Percentiles rank a stretch among this genome's conserved stretches.
Conservation (phyloP, 345 rosid species). For the Gossypium rotundifolium region DNA sequence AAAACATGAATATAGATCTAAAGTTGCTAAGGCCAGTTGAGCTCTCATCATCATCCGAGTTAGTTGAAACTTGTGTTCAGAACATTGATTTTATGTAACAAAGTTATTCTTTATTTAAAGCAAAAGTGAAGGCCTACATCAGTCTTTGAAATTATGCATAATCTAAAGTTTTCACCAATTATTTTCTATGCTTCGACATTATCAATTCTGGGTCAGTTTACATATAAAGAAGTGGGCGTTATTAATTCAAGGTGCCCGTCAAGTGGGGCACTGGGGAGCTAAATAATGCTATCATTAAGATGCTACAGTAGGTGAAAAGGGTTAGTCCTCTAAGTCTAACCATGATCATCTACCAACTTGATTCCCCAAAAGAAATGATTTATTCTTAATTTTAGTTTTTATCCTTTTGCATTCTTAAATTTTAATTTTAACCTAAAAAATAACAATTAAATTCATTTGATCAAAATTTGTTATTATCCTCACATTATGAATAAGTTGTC, state of each 20-base stretch:
- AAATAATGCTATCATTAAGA: background rate
- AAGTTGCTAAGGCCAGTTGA: background rate
- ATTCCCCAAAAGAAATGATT: background rate
- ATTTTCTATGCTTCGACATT: background rate
- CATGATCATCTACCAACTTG: background rate
- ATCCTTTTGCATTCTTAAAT: no score
- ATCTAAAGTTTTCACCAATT: no score
- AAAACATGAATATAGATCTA: background rate
- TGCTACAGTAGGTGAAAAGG: background rate
- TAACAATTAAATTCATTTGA: no score
- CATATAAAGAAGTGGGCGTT: no score
- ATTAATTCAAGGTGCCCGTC: background rate
- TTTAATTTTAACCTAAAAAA: no score
- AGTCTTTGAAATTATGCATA: background rate
- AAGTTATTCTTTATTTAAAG: background rate
- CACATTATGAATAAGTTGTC: no score
- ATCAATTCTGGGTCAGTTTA: no score
- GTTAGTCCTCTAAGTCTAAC: background rate
- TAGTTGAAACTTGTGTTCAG: conserved; percentile 3
- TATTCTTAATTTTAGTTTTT: no score
- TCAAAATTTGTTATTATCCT: no score
- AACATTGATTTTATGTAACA: background rate
- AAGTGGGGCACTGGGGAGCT: background rate
- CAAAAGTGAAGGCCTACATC: background rate
- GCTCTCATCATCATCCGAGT: background rate